phyloP scores from a whole-genome alignment of 352 stramenopile species.

The Pythium plurisporium region DNA sequence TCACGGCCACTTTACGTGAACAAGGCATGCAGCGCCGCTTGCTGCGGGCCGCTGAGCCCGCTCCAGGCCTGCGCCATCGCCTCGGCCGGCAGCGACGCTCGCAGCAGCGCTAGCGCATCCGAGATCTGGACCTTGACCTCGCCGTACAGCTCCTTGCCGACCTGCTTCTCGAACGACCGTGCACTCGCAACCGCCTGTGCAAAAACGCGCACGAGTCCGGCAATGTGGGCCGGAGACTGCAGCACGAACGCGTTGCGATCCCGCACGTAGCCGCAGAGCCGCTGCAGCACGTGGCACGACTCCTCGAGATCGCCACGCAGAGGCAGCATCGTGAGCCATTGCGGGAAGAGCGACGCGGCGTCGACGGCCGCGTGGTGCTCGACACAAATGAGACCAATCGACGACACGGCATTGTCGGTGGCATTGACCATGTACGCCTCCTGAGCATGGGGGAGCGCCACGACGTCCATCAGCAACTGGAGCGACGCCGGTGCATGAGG shows the following conservation, averaged over 20 bases:
- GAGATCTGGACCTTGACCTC: conserved; percentile 40
- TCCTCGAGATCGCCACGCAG: conserved; percentile 76
- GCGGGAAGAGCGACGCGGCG: conserved; percentile 46
- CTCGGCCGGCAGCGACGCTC: conserved; percentile 41
- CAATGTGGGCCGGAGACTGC: conserved; percentile 31
- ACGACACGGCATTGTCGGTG: conserved; percentile 75
- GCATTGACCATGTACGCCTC: conserved; percentile 57
- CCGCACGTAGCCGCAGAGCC: conserved; percentile 60
- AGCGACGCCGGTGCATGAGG: conserved; percentile 45
- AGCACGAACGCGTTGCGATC: conserved; percentile 63
- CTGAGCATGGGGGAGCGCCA: conserved; percentile 46
- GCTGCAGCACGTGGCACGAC: conserved; percentile 53
- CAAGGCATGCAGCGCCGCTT: conserved; percentile 58
- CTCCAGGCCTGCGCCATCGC: conserved; percentile 61
- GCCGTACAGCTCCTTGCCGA: conserved; percentile 41
- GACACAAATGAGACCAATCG: conserved; percentile 70
- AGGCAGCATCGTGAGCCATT: conserved; percentile 69
- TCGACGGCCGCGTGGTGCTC: conserved; percentile 47
- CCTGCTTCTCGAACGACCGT: conserved; percentile 35
- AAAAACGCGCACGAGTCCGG: conserved; percentile 54
- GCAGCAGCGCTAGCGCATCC: conserved; percentile 42
- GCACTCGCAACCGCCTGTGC: conserved; percentile 41
- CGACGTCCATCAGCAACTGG: conserved; percentile 54
- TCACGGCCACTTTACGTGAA: conserved; percentile 37
- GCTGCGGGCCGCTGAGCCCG: conserved; percentile 40